These are phyloP conservation scores for Umbilicus rupestris DNA, from an alignment of 164 flowering plant species.

Conservation along the genomic window DNA sequence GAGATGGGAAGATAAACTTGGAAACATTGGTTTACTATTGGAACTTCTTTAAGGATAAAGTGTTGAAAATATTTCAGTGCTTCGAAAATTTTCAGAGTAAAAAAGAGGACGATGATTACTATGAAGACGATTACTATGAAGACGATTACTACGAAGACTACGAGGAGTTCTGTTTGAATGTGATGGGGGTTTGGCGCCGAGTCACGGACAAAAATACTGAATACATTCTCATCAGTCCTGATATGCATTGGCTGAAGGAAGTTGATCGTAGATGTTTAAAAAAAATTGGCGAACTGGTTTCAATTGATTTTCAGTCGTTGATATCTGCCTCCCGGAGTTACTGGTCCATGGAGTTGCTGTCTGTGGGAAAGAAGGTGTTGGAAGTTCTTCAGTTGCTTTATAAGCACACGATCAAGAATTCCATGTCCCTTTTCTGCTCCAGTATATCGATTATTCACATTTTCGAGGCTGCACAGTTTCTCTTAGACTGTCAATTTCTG, in stretches of 20 bases:
- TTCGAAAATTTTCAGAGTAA: conserved; percentile 17
- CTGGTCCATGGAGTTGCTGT: conserved; percentile 30
- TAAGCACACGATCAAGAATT: conserved; percentile 8
- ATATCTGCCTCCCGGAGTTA: conserved; percentile 19
- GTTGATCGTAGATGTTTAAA: conserved; percentile 12
- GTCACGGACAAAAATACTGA: conserved; percentile 4
- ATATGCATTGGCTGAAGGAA: conserved; percentile 41
- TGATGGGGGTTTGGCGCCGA: conserved; percentile 39
- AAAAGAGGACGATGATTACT: conserved; percentile 9
- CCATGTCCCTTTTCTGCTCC: conserved; percentile 21
- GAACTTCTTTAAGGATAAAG: conserved; percentile 31
- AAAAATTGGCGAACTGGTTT: conserved; percentile 16
- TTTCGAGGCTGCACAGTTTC: conserved; percentile 24
- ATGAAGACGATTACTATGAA: no score
- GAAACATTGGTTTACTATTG: conserved; percentile 36
- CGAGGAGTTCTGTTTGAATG: conserved; percentile 40
- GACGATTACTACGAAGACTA: conserved; percentile 6
- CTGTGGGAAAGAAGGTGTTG: conserved; percentile 31
- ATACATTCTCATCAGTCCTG: conserved; percentile 25
- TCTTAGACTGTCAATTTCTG: conserved; percentile 17
- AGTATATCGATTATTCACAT: conserved; percentile 17
- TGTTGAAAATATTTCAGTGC: conserved; percentile 21
- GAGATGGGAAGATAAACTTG: conserved; percentile 16
- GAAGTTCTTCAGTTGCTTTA: conserved; percentile 27
- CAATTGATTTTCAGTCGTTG: conserved; percentile 26